Percentiles rank a stretch among this genome's conserved stretches.
phyloP scores from a whole-genome alignment of 2,329 filamentous ascomycete genomes.

The Trichoderma lentiforme region DNA sequence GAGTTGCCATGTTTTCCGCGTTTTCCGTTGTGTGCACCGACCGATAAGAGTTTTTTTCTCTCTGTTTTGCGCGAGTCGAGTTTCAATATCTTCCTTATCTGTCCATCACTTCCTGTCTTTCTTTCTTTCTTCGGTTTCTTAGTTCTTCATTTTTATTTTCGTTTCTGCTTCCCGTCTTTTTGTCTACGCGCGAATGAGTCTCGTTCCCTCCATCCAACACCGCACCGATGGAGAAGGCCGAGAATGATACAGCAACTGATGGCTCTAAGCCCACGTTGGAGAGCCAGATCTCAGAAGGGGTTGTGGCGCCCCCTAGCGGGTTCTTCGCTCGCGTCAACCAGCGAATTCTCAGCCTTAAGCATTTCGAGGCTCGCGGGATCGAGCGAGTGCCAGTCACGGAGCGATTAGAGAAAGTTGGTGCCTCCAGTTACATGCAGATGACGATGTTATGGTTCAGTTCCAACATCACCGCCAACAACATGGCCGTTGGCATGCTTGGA shows the following conservation, averaged over 20 bases:
- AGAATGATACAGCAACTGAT: background rate
- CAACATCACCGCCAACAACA: constrained; percentile 43
- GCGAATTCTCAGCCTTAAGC: constrained; percentile 32
- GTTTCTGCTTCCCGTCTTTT: background rate
- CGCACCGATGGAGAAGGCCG: background rate
- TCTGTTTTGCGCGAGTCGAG: background rate
- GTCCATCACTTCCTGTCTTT: background rate
- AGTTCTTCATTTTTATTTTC: background rate
- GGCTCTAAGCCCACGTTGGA: background rate
- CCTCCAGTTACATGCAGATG: constrained; percentile 37
- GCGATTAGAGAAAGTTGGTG: constrained; percentile 31
- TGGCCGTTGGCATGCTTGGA: constrained; percentile 67
- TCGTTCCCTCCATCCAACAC: background rate
- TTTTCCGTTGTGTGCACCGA: background rate
- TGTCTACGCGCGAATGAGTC: background rate
- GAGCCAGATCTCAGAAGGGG: background rate
- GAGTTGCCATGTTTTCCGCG: background rate
- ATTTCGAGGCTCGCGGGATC: constrained; percentile 41
- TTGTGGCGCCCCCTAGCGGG: background rate
- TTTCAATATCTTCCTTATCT: background rate
- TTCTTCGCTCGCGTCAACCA: constrained; percentile 22
- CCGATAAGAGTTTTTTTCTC: background rate
- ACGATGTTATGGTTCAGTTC: constrained; percentile 44
- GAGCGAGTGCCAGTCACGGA: constrained; percentile 37
- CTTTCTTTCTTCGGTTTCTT: background rate